Evolutionary conservation across 2,329 filamentous ascomycete species (phyloP), one percentile per base, ranked within the genome.

Genomic region (Penicillium freii): DNA sequence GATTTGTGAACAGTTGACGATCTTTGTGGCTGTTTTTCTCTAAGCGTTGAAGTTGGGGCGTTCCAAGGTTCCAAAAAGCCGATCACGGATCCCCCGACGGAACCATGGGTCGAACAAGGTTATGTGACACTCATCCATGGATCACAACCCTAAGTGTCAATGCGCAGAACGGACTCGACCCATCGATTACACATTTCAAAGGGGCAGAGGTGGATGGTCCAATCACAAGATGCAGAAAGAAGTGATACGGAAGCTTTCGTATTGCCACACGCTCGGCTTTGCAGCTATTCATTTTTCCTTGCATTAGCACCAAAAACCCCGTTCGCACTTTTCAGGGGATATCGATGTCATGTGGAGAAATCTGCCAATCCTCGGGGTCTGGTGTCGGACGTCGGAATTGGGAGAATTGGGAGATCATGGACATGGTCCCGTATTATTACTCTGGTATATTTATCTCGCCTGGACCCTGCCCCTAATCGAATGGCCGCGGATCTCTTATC

Each of bases 231-330:
- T 48, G 58, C 56, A 56, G 46, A 44, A 45, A 50, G 38, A 50
- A 56, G 38, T 56, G 50, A 62, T 51, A 61, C 62, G 58, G 57
- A 47, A 56, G 54, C 48, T 47, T 45, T 44, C 38, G 40, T 58
- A 64, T 66, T 63, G 64, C 64, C 64, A 66, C 64, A 59, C 40
- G 34, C 27, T 58, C 52, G 44, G 54, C 43, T 56, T 61, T 46
- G 56, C 54, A 53, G 59, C 57, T 62, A 60, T 61, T 58, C 45
- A 33, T 56, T 61, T 59, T 58, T 63, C 64, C 64, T 66, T 66
- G 64, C 64, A 65, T 64, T 48, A 58, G 56, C 49, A 54, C 54
- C 10, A 49, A 36, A 27, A 36, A 23, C 48, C 48, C 48, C 46
- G 53, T 44, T 52, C 39, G 36, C 27, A 57, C 49, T 33, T 36